These are phyloP conservation scores for Penicillium sp. DNA, from an alignment of 2,329 filamentous ascomycete species.

Conservation along the genomic window DNA sequence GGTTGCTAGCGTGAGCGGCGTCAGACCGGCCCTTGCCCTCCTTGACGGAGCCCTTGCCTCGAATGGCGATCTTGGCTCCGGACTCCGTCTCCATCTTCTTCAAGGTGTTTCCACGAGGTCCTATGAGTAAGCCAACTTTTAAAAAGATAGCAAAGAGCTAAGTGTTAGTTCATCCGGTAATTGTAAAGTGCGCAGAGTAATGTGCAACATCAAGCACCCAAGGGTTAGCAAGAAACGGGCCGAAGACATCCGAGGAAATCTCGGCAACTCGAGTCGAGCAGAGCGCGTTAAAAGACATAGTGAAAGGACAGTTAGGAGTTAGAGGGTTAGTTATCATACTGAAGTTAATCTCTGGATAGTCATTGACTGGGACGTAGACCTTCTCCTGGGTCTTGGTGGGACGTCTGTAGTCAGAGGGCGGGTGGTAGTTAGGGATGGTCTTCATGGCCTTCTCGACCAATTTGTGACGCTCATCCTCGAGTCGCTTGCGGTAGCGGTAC, in stretches of 20 bases:
- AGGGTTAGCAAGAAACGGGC: conserved; percentile 46
- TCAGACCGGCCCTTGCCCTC: conserved; percentile 99
- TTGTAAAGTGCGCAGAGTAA: conserved; percentile 28
- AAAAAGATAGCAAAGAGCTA: conserved; percentile 67
- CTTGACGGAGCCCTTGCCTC: conserved; percentile 98
- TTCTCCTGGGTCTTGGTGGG: conserved; percentile 99
- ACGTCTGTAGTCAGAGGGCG: conserved; percentile 95
- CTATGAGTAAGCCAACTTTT: conserved; percentile 99
- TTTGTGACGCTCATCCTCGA: conserved; percentile 98
- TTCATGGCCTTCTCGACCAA: conserved; percentile 99
- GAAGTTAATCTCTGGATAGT: conserved; percentile 99
- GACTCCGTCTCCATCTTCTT: conserved; percentile 99
- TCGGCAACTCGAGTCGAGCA: conserved; percentile 46
- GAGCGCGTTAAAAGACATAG: conserved; percentile 40
- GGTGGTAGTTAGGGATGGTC: conserved; percentile 98
- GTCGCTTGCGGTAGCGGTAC: conserved; percentile 94
- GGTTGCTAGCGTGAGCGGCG: conserved; percentile 98
- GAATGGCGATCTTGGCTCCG: conserved; percentile 96
- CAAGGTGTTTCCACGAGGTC: conserved; percentile 97
- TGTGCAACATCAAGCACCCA: conserved; percentile 35
- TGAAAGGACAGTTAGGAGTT: conserved; percentile 65
- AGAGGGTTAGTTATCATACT: conserved; percentile 99
- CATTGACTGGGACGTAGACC: conserved; percentile 99
- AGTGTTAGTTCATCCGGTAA: conserved; percentile 74
- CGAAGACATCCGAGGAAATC: conserved; percentile 36